Evolutionary conservation across 2,329 filamentous ascomycete genomes (phyloP).

Genomic region (Stenocarpella maydis): DNA sequence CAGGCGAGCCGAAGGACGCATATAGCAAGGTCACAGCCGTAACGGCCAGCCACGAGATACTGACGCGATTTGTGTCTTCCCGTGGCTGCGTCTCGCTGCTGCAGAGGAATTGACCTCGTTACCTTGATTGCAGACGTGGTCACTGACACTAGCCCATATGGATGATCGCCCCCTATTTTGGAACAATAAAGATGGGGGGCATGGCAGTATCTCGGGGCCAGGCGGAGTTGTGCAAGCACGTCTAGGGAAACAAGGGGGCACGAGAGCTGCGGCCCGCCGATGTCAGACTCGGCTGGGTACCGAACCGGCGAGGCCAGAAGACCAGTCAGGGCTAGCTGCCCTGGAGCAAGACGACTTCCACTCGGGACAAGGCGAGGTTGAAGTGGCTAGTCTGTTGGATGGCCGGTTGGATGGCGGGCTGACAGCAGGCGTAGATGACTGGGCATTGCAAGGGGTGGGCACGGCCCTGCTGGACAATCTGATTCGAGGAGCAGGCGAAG

Average conservation of each 20-base stretch:
- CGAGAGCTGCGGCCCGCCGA: background rate
- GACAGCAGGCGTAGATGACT: conserved; percentile 39
- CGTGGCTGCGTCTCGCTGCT: conserved; percentile 46
- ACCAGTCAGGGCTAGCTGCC: too few relatives aligned
- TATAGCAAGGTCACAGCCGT: conserved; percentile 51
- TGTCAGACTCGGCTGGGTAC: background rate
- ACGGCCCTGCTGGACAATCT: conserved; percentile 40
- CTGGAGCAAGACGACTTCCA: background rate
- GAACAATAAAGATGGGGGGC: conserved; percentile 48
- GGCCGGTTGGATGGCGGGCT: too few relatives aligned
- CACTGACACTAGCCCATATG: conserved; percentile 53
- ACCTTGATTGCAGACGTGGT: conserved; percentile 49
- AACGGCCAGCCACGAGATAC: conserved; percentile 52
- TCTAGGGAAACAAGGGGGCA: background rate
- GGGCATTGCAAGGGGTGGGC: conserved; percentile 43
- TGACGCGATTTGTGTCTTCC: conserved; percentile 50
- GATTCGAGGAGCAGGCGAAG: conserved; percentile 5
- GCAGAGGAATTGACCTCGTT: conserved; percentile 53
- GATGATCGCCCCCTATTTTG: conserved; percentile 47
- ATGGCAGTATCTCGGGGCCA: conserved; percentile 10
- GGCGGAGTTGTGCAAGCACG: background rate
- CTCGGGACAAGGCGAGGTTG: background rate
- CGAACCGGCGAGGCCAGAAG: too few relatives aligned
- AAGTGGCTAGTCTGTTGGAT: background rate
- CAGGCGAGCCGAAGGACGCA: conserved; percentile 42